A percentile compares a stretch with the other conserved stretches of the same genome.
Conservation (phyloP, 352 stramenopile genomes). For the Globisporangium lucens region DNA sequence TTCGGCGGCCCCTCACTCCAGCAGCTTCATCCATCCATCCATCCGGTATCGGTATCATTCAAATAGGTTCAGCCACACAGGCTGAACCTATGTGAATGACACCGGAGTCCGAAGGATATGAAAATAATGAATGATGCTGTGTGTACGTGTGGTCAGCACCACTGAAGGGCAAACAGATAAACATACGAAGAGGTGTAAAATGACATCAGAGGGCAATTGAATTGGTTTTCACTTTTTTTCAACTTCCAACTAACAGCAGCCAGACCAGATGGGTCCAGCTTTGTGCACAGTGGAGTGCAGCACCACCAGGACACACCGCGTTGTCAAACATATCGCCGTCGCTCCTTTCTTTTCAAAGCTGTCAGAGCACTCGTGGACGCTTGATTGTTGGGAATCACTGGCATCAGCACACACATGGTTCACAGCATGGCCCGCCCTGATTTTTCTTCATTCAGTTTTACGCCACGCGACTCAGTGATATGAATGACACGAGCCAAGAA, state of each 20-base stretch:
- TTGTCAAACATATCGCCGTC: neutral
- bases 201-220: neutral
- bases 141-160: neutral
- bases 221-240: neutral
- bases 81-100: too few relatives aligned
- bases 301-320: too few relatives aligned
- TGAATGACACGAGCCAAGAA: neutral
- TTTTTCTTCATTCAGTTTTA: neutral
- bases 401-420: too few relatives aligned
- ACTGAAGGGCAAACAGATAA: neutral
- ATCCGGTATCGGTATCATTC: too few relatives aligned
- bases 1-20: neutral
- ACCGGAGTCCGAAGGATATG: neutral
- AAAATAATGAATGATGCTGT: neutral
- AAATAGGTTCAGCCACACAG: neutral
- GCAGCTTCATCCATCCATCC: too few relatives aligned
- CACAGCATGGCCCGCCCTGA: too few relatives aligned
- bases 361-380: neutral
- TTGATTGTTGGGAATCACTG: too few relatives aligned
- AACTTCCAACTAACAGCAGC: neutral
- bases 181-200: neutral
- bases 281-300: neutral
- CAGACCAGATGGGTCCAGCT: neutral
- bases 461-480: too few relatives aligned
- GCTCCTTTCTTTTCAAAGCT: neutral